phyloP scores from a whole-genome alignment of 2,329 filamentous ascomycete genomes.

The Arthrobotrys sinensis region DNA sequence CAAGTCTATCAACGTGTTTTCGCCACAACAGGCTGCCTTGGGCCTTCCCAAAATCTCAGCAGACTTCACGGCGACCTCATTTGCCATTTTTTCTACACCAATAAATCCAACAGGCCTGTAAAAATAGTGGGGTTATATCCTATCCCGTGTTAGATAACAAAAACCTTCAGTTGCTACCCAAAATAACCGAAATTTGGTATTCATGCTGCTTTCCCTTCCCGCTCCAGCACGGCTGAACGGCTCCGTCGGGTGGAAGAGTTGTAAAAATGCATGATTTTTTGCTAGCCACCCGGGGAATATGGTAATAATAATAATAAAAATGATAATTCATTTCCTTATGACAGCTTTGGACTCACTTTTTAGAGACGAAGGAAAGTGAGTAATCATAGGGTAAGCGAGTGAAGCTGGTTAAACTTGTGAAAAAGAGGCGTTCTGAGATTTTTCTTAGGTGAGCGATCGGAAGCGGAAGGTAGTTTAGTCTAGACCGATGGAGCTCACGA shows the following conservation, averaged over 20 bases:
- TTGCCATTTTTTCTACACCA: too few relatives aligned
- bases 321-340: background rate
- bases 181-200: constrained; percentile 53
- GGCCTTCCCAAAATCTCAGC: too few relatives aligned
- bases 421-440: background rate
- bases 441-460: background rate
- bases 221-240: constrained; percentile 10
- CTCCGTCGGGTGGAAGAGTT: constrained; percentile 13
- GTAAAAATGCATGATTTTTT: constrained; percentile 9
- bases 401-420: constrained; percentile 1
- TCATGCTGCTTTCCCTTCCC: constrained; percentile 18
- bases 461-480: constrained; percentile 4
- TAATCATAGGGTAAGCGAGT: constrained; percentile 3
- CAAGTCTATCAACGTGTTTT: constrained; percentile 9
- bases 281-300: background rate
- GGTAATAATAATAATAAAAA: background rate
- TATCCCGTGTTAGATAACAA: constrained; percentile 1
- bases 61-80: too few relatives aligned
- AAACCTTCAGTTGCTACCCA: background rate
- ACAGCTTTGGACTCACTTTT: background rate
- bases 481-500: background rate
- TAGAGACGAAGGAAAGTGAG: background rate
- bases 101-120: too few relatives aligned
- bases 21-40: constrained; percentile 1
- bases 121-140: too few relatives aligned